Percentiles rank a stretch among this genome's conserved stretches.
Conservation (phyloP, 1,139 yeast species). For the Casaregolazyma suthepensis region DNA sequence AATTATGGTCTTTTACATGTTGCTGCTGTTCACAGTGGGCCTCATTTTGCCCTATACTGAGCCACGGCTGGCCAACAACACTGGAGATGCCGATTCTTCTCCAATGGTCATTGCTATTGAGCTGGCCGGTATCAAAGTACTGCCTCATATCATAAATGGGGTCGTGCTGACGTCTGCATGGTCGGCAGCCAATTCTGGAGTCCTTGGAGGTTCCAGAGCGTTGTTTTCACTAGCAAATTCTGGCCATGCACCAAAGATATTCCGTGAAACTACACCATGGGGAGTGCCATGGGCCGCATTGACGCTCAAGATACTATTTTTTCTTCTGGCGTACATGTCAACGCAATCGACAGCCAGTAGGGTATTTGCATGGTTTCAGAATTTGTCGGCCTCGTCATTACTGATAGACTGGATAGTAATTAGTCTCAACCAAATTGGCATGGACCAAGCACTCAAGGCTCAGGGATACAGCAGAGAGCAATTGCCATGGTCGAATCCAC, state of each 20-base stretch:
- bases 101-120: slow-evolving; percentile 65
- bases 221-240: slow-evolving; percentile 46
- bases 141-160: slow-evolving; percentile 62
- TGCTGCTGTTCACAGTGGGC: slow-evolving; percentile 67
- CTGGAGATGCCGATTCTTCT: slow-evolving; percentile 46
- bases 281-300: slow-evolving; percentile 50
- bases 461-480: slow-evolving; percentile 49
- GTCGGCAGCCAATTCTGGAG: slow-evolving; percentile 66
- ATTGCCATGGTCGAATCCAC: slow-evolving; percentile 37
- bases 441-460: slow-evolving; percentile 58
- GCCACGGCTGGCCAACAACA: slow-evolving; percentile 30
- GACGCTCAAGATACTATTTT: slow-evolving; percentile 32
- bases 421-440: slow-evolving; percentile 38
- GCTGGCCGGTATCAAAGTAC: slow-evolving; percentile 52
- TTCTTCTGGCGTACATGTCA: slow-evolving; percentile 51
- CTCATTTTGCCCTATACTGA: slow-evolving; percentile 70
- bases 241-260: slow-evolving; percentile 51
- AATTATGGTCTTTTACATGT: slow-evolving; percentile 64
- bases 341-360: slow-evolving; percentile 47
- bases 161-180: slow-evolving; percentile 58
- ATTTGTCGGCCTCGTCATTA: slow-evolving; percentile 52
- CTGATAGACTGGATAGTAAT: slow-evolving; percentile 40
- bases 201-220: slow-evolving; percentile 49
- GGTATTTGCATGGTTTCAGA: slow-evolving; percentile 71
- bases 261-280: slow-evolving; percentile 44